Conservation (phyloP, 441 rosid species). For the Jatropha multifida region DNA sequence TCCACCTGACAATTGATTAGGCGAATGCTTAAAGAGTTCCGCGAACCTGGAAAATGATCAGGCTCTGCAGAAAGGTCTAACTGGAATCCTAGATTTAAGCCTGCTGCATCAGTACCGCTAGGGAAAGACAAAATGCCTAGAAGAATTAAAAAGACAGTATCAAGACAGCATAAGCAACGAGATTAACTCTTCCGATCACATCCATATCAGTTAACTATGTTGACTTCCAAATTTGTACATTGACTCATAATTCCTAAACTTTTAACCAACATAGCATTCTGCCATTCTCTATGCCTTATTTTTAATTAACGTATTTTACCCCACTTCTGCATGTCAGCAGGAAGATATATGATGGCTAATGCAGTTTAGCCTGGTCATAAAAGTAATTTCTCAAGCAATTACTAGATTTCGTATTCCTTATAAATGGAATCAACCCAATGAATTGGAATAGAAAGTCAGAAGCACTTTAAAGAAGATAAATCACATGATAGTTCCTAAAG, state of each 20-base stretch:
- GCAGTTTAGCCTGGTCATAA: not conserved
- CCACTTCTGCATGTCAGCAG: not conserved
- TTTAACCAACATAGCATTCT: not conserved
- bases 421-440: not conserved
- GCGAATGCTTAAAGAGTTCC: not conserved
- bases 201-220: not conserved
- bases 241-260: not conserved
- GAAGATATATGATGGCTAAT: not conserved
- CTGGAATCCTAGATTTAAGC: not conserved
- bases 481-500: not conserved
- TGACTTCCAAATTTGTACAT: not conserved
- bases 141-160: not conserved
- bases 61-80: constrained; percentile 1
- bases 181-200: not conserved
- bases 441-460: not conserved
- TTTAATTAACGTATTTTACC: not conserved
- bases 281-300: too few species aligned
- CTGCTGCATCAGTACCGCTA: not conserved
- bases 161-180: not conserved
- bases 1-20: not conserved
- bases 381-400: not conserved
- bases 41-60: not conserved
- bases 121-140: not conserved
- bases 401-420: not conserved
- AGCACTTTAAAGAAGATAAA: not conserved